phyloP scores from a whole-genome alignment of 352 stramenopile species.

The Phytophthora pluvialis region DNA sequence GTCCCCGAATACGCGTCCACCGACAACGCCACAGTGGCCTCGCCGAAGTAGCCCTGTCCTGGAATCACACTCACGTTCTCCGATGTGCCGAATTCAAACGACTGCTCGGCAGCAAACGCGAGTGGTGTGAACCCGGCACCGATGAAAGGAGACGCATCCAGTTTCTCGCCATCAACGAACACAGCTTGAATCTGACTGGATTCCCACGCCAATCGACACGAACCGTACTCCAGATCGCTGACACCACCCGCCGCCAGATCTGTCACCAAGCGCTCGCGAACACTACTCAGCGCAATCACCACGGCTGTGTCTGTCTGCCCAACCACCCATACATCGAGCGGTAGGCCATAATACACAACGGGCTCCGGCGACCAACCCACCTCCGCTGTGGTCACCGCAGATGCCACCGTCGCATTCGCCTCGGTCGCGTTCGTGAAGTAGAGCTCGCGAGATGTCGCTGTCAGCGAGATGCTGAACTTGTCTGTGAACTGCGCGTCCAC shows the following conservation, averaged over 20 bases:
- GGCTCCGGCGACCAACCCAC: conserved; percentile 22
- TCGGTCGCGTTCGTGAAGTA: conserved; percentile 19
- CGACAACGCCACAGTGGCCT: conserved; percentile 13
- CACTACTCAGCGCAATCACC: conserved; percentile 8
- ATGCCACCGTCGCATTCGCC: conserved; percentile 15
- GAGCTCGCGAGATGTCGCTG: conserved; percentile 25
- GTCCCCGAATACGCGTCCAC: conserved; percentile 10
- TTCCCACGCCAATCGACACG: conserved; percentile 18
- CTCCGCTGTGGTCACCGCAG: conserved; percentile 9
- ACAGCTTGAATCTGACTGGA: conserved; percentile 1
- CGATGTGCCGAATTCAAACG: conserved; percentile 9
- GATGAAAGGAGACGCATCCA: background rate
- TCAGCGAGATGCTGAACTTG: conserved; percentile 18
- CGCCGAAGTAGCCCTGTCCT: conserved; percentile 15
- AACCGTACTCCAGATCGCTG: conserved; percentile 10
- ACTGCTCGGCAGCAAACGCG: conserved; percentile 9
- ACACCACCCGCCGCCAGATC: background rate
- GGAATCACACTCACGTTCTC: conserved; percentile 18
- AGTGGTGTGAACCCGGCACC: conserved; percentile 11
- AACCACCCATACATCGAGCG: conserved; percentile 25
- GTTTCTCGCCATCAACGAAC: conserved; percentile 20
- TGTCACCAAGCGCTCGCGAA: conserved; percentile 14
- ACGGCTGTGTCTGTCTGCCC: conserved; percentile 10
- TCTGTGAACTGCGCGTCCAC: conserved; percentile 5
- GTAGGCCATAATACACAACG: conserved; percentile 12